A percentile compares a stretch with the other conserved stretches of the same genome.
phyloP scores from a whole-genome alignment of 805 yeast genomes.

The Cyberlindnera amylophila region DNA sequence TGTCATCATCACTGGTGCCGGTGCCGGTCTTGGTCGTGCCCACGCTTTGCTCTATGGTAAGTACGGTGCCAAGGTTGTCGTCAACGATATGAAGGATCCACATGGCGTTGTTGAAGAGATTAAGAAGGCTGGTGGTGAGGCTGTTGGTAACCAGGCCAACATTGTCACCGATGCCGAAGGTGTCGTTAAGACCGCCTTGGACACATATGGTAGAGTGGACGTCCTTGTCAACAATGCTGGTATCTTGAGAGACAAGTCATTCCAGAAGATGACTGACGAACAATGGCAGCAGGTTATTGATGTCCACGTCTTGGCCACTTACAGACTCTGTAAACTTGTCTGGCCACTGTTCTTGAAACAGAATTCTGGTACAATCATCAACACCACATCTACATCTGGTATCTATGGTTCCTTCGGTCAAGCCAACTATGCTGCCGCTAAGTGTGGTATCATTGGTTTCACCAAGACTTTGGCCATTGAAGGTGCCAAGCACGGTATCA shows the following conservation, averaged over 20 bases:
- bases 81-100: constrained; percentile 84
- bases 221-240: constrained; percentile 92
- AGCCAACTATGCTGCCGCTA: constrained; percentile 93
- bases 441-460: constrained; percentile 82
- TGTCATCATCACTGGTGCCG: constrained; percentile 92
- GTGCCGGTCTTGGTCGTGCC: constrained; percentile 88
- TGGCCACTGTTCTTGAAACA: constrained; percentile 88
- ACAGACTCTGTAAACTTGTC: constrained; percentile 76
- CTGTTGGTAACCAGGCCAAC: constrained; percentile 80
- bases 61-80: constrained; percentile 93
- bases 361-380: constrained; percentile 76
- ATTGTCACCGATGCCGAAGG: constrained; percentile 72
- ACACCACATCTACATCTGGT: constrained; percentile 93
- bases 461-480: constrained; percentile 86
- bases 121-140: constrained; percentile 65
- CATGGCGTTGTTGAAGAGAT: constrained; percentile 71
- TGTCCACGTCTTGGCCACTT: constrained; percentile 83
- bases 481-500: constrained; percentile 75
- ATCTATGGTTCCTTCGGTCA: constrained; percentile 98
- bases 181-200: constrained; percentile 73
- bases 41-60: constrained; percentile 83
- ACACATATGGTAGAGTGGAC: constrained; percentile 78
- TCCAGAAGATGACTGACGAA: constrained; percentile 74
- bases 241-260: constrained; percentile 84
- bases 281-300: constrained; percentile 81